Conservation (phyloP, 1,284 basidiomycete species). For the Vanrija humicola region DNA sequence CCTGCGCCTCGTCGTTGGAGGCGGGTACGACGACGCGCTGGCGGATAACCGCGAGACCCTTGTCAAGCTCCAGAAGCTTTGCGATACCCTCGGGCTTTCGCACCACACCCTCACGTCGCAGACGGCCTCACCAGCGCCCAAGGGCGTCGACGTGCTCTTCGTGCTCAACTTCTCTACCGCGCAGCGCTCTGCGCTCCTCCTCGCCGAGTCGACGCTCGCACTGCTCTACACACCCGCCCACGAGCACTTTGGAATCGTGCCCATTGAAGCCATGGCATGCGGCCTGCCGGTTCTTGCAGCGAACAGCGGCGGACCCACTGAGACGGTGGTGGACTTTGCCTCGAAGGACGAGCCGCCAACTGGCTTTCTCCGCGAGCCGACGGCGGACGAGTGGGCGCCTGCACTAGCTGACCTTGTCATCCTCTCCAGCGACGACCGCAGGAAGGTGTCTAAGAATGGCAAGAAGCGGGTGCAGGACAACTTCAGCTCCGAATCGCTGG, state of each 20-base stretch:
- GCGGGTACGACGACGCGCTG: slow-evolving; percentile 69
- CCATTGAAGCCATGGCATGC: slow-evolving; percentile 90
- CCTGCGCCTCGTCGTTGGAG: slow-evolving; percentile 68
- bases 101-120: slow-evolving; percentile 52
- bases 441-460: slow-evolving; percentile 56
- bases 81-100: slow-evolving; percentile 53
- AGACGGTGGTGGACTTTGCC: slow-evolving; percentile 67
- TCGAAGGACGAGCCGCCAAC: slow-evolving; percentile 52
- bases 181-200: slow-evolving; percentile 73
- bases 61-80: slow-evolving; percentile 57
- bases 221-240: slow-evolving; percentile 91
- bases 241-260: slow-evolving; percentile 97
- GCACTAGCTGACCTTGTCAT: slow-evolving; percentile 61
- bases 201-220: slow-evolving; percentile 59
- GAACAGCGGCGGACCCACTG: slow-evolving; percentile 84
- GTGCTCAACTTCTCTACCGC: slow-evolving; percentile 77
- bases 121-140: slow-evolving; percentile 47
- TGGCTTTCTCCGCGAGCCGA: slow-evolving; percentile 63
- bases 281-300: slow-evolving; percentile 86
- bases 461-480: slow-evolving; percentile 57
- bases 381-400: slow-evolving; percentile 63
- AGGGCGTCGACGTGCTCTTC: slow-evolving; percentile 66
- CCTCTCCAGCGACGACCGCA: slow-evolving; percentile 54
- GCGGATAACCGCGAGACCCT: slow-evolving; percentile 68
- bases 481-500: slow-evolving; percentile 66